Conservation (phyloP, 2,329 filamentous ascomycete genomes). For the Fusarium virguliforme region DNA sequence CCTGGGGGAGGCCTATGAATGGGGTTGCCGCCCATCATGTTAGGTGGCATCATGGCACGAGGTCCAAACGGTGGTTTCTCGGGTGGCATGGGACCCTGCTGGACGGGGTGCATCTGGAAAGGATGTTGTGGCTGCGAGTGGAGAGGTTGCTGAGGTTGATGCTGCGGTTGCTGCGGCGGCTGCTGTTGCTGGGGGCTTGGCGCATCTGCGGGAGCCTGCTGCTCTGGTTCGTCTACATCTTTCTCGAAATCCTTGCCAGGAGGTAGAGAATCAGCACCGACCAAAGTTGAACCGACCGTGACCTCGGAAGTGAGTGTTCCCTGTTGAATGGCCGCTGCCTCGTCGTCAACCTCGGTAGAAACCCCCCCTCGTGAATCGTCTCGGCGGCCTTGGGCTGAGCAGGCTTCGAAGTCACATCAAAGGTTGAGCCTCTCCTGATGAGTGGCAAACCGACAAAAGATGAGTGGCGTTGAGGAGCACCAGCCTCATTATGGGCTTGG, state of each 20-base stretch:
- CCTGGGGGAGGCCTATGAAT: conserved; percentile 61
- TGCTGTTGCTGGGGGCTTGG: conserved; percentile 18
- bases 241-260: conserved; percentile 40
- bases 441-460: conserved; percentile 73
- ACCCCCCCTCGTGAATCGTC: conserved; percentile 55
- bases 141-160: conserved; percentile 11
- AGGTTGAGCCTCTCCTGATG: conserved; percentile 72
- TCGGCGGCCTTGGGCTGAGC: conserved; percentile 54
- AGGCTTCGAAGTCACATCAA: conserved; percentile 61
- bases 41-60: conserved; percentile 44
- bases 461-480: conserved; percentile 60
- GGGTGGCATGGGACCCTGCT: conserved; percentile 26
- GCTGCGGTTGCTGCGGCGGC: conserved; percentile 25
- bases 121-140: conserved; percentile 37
- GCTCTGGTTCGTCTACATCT: conserved; percentile 26
- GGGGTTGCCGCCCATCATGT: conserved; percentile 54
- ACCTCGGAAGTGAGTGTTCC: conserved; percentile 44
- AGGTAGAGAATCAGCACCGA: conserved; percentile 40
- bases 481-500: conserved; percentile 43
- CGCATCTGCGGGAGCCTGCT: background rate
- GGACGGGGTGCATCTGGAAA: conserved; percentile 42
- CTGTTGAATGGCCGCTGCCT: conserved; percentile 35
- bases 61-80: conserved; percentile 28
- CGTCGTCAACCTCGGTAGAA: conserved; percentile 54
- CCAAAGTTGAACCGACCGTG: conserved; percentile 41